A percentile compares a stretch with the other conserved stretches of the same genome.
Conservation (phyloP, 768 basidiomycete genomes). For the Pisolithus orientalis region DNA sequence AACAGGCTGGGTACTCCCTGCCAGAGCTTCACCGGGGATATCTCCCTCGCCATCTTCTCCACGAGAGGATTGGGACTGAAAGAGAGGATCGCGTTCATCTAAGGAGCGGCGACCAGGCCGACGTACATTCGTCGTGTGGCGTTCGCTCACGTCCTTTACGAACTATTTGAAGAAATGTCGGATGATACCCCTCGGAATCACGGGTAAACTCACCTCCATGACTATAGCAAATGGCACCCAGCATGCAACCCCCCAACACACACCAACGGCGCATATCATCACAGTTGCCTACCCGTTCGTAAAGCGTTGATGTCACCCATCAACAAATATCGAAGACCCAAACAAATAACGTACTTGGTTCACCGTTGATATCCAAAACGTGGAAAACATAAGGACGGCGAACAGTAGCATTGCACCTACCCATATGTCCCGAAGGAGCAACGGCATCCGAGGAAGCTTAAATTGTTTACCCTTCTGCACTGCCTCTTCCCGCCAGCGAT, state of each 20-base stretch:
- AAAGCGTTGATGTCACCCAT: background rate
- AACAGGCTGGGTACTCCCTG: slow-evolving; percentile 37
- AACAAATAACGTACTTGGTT: slow-evolving; percentile 40
- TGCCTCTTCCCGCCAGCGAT: slow-evolving; percentile 82
- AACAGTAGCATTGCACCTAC: slow-evolving; percentile 81
- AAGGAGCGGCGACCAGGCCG: slow-evolving; percentile 27
- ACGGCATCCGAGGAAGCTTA: slow-evolving; percentile 80
- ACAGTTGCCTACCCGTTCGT: slow-evolving; percentile 54
- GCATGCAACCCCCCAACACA: slow-evolving; percentile 97
- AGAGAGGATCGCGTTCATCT: slow-evolving; percentile 43
- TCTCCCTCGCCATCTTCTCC: slow-evolving; percentile 38
- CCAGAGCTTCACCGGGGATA: slow-evolving; percentile 23
- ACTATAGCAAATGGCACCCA: slow-evolving; percentile 98
- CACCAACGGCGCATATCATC: slow-evolving; percentile 79
- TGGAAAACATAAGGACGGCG: slow-evolving; percentile 69
- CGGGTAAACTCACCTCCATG: slow-evolving; percentile 74
- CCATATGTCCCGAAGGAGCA: slow-evolving; percentile 92
- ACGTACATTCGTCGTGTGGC: slow-evolving; percentile 12
- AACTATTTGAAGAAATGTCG: slow-evolving; percentile 36
- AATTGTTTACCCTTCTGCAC: slow-evolving; percentile 67
- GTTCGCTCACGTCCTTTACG: slow-evolving; percentile 62
- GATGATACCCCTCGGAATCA: background rate
- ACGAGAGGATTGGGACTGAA: slow-evolving; percentile 48
- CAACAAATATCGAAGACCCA: background rate
- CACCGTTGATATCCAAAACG: slow-evolving; percentile 82